Base-by-base conservation (phyloP, 441 rosid genomes). In the Daphne laureola region DNA sequence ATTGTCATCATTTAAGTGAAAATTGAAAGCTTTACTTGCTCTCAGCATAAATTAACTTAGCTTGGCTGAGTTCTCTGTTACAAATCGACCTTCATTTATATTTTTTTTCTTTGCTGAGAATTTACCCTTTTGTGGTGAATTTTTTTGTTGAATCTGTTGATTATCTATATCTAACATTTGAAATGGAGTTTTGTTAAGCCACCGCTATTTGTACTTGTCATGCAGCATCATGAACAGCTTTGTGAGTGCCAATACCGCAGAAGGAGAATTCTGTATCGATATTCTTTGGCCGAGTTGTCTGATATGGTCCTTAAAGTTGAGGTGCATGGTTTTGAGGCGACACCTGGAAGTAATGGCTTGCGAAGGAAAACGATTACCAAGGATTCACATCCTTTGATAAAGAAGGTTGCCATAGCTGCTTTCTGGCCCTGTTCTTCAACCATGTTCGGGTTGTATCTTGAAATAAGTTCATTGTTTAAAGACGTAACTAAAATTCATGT, bases 141-240 rank as follows among this genome's bases (percentile, higher is more conserved):
- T 31, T 31, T 31, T 7, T 31, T 21, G 9, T 31, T 31, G 11
- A 31, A 31, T 2, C 38, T 31, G 38, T 31, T 31, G 9, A 31
- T 31, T 31, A 1, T 7, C 38, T 31, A 7, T 31, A 31, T 31
- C 38, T 31, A 31, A 31, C 38, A 31, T 31, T 31, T 31, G 11
- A 31, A 31, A 38, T 14, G 42, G 21, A 26, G 12, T 38, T 36
- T 46, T 3, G 16, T 49, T 15, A 11, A 45, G 25, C 43, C 36
- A 16, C 59, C 51, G 14, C 54, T 58, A 49, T 59, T 59, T 59
- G 44, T 43, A 43, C 56, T 49, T 61, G 50, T 50, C 42, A 25
- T 81, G 76, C 92, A 93, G 98, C 98, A 93, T 58, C 87, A 92
- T 90, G 78, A 78, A 54, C 93, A 75, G 62, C 79, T 93, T 57